Percentiles rank a stretch among this genome's conserved stretches.
These are phyloP conservation scores for Emericellopsis cladophorae DNA, from an alignment of 2,329 filamentous ascomycete species.

Conservation along the genomic window DNA sequence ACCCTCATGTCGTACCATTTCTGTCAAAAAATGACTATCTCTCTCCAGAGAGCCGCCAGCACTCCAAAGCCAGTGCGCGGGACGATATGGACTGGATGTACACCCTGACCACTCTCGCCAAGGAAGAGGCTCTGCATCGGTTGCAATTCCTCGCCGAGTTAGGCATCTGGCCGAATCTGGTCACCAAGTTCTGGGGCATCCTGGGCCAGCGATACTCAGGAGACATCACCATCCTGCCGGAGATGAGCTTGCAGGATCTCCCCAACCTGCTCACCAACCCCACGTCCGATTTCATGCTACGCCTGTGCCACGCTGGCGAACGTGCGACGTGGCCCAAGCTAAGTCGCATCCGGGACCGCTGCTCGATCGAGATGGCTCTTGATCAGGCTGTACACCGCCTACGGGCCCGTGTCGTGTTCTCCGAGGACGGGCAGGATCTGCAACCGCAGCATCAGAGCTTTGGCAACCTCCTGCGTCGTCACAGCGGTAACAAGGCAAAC, in stretches of 20 bases:
- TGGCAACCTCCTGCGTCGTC: slow-evolving; percentile 11
- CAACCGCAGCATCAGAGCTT: slow-evolving; percentile 7
- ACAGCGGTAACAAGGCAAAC: slow-evolving; percentile 9
- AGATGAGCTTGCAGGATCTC: slow-evolving; percentile 62
- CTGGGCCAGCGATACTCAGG: slow-evolving; percentile 86
- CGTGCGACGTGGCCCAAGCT: slow-evolving; percentile 87
- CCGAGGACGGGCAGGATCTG: slow-evolving; percentile 45
- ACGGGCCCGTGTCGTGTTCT: slow-evolving; percentile 57
- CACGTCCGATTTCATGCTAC: slow-evolving; percentile 72
- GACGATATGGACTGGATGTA: slow-evolving; percentile 47
- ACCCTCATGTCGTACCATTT: slow-evolving; percentile 86
- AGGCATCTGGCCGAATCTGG: slow-evolving; percentile 65
- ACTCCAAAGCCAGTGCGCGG: slow-evolving; percentile 9
- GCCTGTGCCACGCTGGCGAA: slow-evolving; percentile 66
- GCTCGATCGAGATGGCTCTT: slow-evolving; percentile 77
- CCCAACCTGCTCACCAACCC: slow-evolving; percentile 74
- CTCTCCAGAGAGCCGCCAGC: slow-evolving; percentile 19
- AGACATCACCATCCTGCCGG: slow-evolving; percentile 86
- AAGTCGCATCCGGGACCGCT: slow-evolving; percentile 72
- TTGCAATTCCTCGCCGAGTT: slow-evolving; percentile 72
- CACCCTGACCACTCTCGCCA: slow-evolving; percentile 58
- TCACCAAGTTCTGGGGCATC: slow-evolving; percentile 69
- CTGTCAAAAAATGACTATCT: slow-evolving; percentile 59
- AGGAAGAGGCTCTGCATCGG: slow-evolving; percentile 67
- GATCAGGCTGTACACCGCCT: slow-evolving; percentile 61